Base-by-base conservation (phyloP, 2,329 filamentous ascomycete genomes). In the Exophiala lecanii-corni region DNA sequence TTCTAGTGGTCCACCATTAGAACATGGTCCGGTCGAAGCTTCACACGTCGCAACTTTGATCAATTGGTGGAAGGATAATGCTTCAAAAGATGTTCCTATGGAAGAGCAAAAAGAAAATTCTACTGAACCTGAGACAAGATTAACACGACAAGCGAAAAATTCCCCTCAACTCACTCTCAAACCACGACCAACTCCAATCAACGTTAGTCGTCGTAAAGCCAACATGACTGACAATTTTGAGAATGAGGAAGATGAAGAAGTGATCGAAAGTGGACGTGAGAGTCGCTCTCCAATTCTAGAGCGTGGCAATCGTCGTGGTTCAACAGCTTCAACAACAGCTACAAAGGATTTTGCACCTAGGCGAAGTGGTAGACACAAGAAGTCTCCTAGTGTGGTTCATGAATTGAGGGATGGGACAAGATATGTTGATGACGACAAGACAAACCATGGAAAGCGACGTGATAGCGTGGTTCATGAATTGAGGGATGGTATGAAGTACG, bases 1-100 rank as follows among this genome's bases (percentile, higher is more conserved):
- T 35, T 52, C 65, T 4, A 57, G 58, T 33, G 66, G 62, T 1
- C 62, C 64, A 4, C 66, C 65, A 3, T 59, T 70, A 17, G 66
- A 70, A 49, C 65, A 62, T 41, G 59, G 57, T 26, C 43, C 50
- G 1, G 60, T 65, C 36, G 70, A 73, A 51, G 25, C 15, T 12
- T 20, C 20, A 17, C 17, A 26, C n/a, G 40, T 23, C 9, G 30
- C 39, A 28, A 17, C 26, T 6, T 17, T 28, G 17, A 9, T 21
- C 19, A 53, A 59, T 31, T 73, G 70, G 70, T 73, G 69, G 49
- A 10, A 15, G 20, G 13, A 20, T 3, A 15, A 28, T 23, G n/a
- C 5, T 5, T 19, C 23, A 15, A 3, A 13, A 12, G 20, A 34
- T 18, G 33, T 3, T 5, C 19, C n/a, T 12, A n/a, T n/a, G n/a